Evolutionary conservation across 768 basidiomycete genomes (phyloP), one percentile per base, ranked within the genome.

Genomic region (Galerina marginata): DNA sequence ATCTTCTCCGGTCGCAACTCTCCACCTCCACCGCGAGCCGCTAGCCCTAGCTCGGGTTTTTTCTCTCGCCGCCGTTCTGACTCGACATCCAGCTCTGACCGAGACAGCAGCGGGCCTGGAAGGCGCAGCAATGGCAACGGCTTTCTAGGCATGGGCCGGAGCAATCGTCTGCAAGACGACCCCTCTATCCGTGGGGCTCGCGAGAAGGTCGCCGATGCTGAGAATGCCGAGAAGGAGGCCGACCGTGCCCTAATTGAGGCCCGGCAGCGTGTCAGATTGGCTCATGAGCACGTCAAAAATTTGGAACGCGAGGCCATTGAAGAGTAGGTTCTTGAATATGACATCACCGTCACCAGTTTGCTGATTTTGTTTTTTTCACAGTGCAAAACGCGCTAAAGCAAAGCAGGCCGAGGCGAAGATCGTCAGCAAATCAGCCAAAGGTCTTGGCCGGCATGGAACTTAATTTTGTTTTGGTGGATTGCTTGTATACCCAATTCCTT

Each of bases 401-500:
- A 86, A 85, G 64, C 82, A 83, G 60, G 79, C 77, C 12, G 81
- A 84, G 65, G 79, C 81, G 6, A 81, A 82, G 67, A 72, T 73
- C 16, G 80, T 86, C 64, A 79, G 75, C 69, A 84, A 83, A 72
- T 75, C 69, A 57, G 80, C 79, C 9, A 77, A 77, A 39, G 74
- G 74, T 14, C 76, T 85, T 47, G 84, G 84, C 0, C 72, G 81
- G 15, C 78, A 80, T 64, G 78, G 75, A 16, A 47, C 46, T 20
- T 59, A 37, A 47, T 36, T 53, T 26, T 45, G 29, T 33, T 40
- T 38, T 45, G n/a, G 10, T 20, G 5, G 14, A 25, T 33, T 36
- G 23, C 15, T 33, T 33, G 29, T 33, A 33, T 33, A 33, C 29
- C 29, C 29, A 5, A 7, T 33, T 33, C 29, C 29, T 33, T 33